Percentiles rank a stretch among this genome's conserved stretches.
Evolutionary conservation across 164 flowering plant genomes (phyloP).

Genomic region (Warburgia ugandensis): DNA sequence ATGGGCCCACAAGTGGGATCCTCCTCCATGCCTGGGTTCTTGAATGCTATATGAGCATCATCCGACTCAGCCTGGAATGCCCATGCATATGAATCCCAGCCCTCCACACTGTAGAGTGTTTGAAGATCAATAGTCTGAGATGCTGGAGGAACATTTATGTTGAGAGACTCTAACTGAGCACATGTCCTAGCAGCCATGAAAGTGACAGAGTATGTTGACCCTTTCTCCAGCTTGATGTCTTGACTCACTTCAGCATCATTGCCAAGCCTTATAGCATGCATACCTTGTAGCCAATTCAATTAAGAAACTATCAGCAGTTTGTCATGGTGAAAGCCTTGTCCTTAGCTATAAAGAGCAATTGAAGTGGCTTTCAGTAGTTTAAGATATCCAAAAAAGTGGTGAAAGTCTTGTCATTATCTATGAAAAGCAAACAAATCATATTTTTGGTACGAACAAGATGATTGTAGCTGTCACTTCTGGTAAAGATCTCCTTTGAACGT

Average conservation of each 20-base stretch:
- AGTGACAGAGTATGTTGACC: conserved; percentile 63
- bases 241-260: conserved; percentile 90
- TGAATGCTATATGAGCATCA: conserved; percentile 35
- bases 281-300: conserved; percentile 31
- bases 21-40: conserved; percentile 90
- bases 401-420: not conserved
- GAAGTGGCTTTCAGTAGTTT: not conserved
- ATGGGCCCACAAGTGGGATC: conserved; percentile 98
- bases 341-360: not conserved
- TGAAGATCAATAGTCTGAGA: conserved; percentile 84
- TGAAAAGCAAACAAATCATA: not conserved
- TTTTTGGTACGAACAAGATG: not conserved
- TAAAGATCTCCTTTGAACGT: too few species aligned
- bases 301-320: too few species aligned
- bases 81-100: conserved; percentile 87
- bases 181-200: conserved; percentile 97
- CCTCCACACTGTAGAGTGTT: conserved; percentile 81
- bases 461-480: not conserved
- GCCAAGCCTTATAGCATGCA: conserved; percentile 73
- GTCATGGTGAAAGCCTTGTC: not conserved
- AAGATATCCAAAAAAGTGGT: not conserved
- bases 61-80: conserved; percentile 64
- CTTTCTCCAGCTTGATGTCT: conserved; percentile 71
- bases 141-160: conserved; percentile 70
- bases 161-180: conserved; percentile 87